Evolutionary conservation across 345 rosid genomes (phyloP).

Genomic region (Capsella bursapastoris): DNA sequence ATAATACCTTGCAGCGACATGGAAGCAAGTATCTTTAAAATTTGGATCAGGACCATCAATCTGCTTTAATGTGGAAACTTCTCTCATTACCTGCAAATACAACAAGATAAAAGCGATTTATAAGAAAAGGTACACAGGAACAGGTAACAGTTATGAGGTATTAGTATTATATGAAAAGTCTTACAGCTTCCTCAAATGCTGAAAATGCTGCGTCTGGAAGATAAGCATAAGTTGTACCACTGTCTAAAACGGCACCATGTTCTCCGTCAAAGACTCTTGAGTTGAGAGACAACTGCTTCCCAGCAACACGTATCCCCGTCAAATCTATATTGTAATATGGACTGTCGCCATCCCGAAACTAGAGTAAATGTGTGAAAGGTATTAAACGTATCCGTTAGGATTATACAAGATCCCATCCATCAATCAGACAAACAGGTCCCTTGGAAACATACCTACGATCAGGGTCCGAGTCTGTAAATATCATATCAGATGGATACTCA

Average conservation of each 20-base stretch:
- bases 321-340: constrained; percentile 96
- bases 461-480: constrained; percentile 68
- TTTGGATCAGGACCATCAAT: constrained; percentile 91
- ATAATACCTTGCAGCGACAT: constrained; percentile 66
- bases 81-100: constrained; percentile 61
- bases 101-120: neutral
- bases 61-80: constrained; percentile 64
- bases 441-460: constrained; percentile 73
- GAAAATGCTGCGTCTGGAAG: constrained; percentile 79
- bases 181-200: constrained; percentile 81
- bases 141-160: neutral
- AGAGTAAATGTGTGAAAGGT: constrained; percentile 90
- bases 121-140: constrained; percentile 12
- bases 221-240: constrained; percentile 93
- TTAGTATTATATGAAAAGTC: constrained; percentile 15
- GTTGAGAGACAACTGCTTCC: constrained; percentile 69
- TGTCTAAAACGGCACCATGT: constrained; percentile 79
- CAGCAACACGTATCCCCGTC: constrained; percentile 91
- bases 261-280: constrained; percentile 73
- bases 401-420: constrained; percentile 45
- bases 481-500: constrained; percentile 71
- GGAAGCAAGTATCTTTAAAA: constrained; percentile 86
- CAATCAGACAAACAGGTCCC: constrained; percentile 42
- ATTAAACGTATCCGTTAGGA: constrained; percentile 60
- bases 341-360: constrained; percentile 99